These are phyloP conservation scores for Pelargonium exstipulatum DNA, from an alignment of 441 rosid genomes.

Conservation along the genomic window DNA sequence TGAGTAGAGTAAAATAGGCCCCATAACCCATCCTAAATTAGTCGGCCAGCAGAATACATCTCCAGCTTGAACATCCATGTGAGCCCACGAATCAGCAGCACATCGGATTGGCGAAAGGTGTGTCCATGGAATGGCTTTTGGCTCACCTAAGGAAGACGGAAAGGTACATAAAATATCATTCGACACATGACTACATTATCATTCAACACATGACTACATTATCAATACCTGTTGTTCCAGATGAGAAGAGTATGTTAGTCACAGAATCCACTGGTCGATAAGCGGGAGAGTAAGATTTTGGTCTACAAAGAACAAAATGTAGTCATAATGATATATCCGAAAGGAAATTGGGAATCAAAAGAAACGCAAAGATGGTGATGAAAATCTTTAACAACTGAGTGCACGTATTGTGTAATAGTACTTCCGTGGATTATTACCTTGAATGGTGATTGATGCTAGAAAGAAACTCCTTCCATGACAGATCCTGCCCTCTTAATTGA, in stretches of 20 bases:
- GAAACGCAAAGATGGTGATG: neutral
- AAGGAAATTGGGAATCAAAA: conserved; percentile 7
- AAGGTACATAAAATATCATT: conserved; percentile 10
- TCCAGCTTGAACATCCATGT: conserved; percentile 47
- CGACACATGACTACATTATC: neutral
- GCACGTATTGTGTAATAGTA: no score
- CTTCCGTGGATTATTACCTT: conserved; percentile 36
- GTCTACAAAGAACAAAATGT: conserved; percentile 31
- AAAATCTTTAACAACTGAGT: no score
- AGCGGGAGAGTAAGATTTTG: conserved; percentile 36
- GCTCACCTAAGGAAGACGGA: conserved; percentile 53
- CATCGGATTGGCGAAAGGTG: conserved; percentile 68
- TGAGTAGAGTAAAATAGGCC: conserved; percentile 57
- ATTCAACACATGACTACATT: neutral
- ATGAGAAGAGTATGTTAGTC: conserved; percentile 77
- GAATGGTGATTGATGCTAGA: conserved; percentile 30
- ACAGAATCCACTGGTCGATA: conserved; percentile 47
- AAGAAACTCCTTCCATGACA: conserved; percentile 62
- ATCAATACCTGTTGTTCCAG: conserved; percentile 72
- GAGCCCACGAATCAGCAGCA: conserved; percentile 61
- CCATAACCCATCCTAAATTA: conserved; percentile 94
- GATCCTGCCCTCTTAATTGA: conserved; percentile 60
- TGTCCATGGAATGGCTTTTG: conserved; percentile 92
- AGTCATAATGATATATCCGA: neutral
- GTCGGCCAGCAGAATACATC: conserved; percentile 81